phyloP scores from a whole-genome alignment of 2,329 filamentous ascomycete genomes.

The Monilinia laxa region DNA sequence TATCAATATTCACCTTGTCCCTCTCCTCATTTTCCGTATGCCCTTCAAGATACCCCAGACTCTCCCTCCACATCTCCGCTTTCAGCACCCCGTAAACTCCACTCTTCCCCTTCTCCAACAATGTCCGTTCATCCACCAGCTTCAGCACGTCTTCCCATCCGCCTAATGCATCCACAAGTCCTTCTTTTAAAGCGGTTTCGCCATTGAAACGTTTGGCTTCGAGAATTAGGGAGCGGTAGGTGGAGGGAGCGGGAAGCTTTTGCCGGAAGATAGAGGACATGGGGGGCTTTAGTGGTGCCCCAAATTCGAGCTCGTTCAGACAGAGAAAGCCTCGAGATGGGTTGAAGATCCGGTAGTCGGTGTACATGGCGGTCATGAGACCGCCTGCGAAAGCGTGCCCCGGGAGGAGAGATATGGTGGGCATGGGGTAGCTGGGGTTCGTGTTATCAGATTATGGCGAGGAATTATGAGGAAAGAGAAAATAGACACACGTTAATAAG shows the following conservation, averaged over 20 bases:
- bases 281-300: constrained; percentile 68
- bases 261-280: constrained; percentile 74
- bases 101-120: constrained; percentile 61
- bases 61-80: constrained; percentile 71
- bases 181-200: constrained; percentile 60
- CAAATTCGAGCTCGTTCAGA: constrained; percentile 79
- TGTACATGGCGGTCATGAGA: constrained; percentile 78
- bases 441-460: background rate
- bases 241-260: constrained; percentile 55
- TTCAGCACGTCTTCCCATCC: constrained; percentile 61
- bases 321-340: constrained; percentile 70
- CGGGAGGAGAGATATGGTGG: constrained; percentile 75
- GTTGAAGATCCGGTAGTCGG: constrained; percentile 80
- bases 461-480: background rate
- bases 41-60: constrained; percentile 56
- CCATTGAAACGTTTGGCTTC: constrained; percentile 69
- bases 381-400: constrained; percentile 81
- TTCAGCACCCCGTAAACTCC: constrained; percentile 72
- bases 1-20: constrained; percentile 45
- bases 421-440: constrained; percentile 68
- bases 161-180: constrained; percentile 68
- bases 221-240: constrained; percentile 66
- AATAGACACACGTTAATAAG: constrained; percentile 53
- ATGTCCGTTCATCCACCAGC: constrained; percentile 58
- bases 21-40: constrained; percentile 53